phyloP scores from a whole-genome alignment of 345 rosid species.

The Murraya paniculata region DNA sequence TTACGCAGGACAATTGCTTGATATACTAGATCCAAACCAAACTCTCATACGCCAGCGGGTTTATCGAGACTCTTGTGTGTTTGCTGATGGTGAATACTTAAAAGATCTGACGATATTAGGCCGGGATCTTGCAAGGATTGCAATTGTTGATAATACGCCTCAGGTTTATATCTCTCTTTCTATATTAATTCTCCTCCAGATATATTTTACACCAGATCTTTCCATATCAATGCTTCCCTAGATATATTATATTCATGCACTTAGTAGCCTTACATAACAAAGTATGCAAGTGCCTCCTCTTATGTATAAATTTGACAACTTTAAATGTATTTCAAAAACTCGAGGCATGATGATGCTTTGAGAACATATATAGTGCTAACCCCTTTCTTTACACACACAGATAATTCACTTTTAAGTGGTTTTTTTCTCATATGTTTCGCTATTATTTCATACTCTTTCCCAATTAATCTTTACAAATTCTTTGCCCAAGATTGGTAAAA shows the following conservation, averaged over 20 bases:
- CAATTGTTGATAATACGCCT: constrained; percentile 20
- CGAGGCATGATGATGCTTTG: neutral
- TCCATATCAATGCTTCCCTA: too few relatives aligned
- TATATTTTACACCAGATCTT: constrained; percentile 7
- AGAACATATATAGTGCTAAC: neutral
- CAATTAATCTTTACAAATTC: neutral
- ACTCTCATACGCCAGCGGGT: constrained; percentile 20
- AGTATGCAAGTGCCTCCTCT: neutral
- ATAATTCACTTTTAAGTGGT: neutral
- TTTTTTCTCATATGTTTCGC: neutral
- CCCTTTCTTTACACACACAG: neutral
- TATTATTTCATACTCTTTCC: neutral
- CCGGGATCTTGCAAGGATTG: constrained; percentile 26
- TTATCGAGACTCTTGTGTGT: constrained; percentile 21
- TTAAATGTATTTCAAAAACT: neutral
- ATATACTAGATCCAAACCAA: constrained; percentile 26
- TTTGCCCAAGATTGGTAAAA: neutral
- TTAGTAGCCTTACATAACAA: neutral
- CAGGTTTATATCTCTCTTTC: constrained; percentile 13
- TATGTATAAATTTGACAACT: neutral
- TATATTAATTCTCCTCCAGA: neutral
- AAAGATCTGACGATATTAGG: constrained; percentile 21
- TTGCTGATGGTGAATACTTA: constrained; percentile 18
- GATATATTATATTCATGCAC: neutral
- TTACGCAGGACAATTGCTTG: constrained; percentile 18